Evolutionary conservation across 352 stramenopile genomes (phyloP), one percentile per base, ranked within the genome.

Genomic region (Globisporangium radiosum): DNA sequence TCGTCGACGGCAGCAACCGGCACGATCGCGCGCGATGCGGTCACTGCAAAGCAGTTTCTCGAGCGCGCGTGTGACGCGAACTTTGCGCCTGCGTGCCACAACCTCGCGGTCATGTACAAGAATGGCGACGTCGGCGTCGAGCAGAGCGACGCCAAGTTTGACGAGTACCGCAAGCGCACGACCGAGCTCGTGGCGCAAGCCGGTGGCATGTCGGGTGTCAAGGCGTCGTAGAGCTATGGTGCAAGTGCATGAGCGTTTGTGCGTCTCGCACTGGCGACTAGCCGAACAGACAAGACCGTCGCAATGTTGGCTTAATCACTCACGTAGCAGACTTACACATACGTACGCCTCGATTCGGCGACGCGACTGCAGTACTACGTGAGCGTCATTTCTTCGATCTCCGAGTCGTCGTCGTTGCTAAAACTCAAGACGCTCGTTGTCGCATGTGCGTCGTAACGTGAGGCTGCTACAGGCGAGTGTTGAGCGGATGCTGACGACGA

Each of bases 31-130:
- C 81, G 81, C 42, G 65, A 94, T 57, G 69, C 70, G 14, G 61
- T 69, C 38, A 60, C 72, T 55, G 86, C 86, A 11, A 91, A 93
- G 45, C 67, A 53, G 19, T 94, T 85, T 56, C 58, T 94, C 7
- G 75, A 88, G 60, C 73, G 72, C 33, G 84, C 86, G 13, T 95
- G 86, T 52, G 82, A 92, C 48, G 77, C 81, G 60, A 94, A 92
- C 63, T 92, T 91, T 59, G 86, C 84, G 13, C 86, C 86, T 53
- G 86, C 86, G 43, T 95, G 86, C 68, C 85, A 95, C 66, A 95
- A 95, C 56, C 65, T 95, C 42, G 86, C 86, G 4, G 86, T 95
- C 43, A 92, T 94, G 84, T 94, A 81, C 79, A 94, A 93, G 68
- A 92, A 89, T 43, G 86, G 86, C 40, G 86, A 95, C 64, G 70